Conservation (phyloP, 495 filamentous ascomycete genomes). For the Podospora pseudocomata region DNA sequence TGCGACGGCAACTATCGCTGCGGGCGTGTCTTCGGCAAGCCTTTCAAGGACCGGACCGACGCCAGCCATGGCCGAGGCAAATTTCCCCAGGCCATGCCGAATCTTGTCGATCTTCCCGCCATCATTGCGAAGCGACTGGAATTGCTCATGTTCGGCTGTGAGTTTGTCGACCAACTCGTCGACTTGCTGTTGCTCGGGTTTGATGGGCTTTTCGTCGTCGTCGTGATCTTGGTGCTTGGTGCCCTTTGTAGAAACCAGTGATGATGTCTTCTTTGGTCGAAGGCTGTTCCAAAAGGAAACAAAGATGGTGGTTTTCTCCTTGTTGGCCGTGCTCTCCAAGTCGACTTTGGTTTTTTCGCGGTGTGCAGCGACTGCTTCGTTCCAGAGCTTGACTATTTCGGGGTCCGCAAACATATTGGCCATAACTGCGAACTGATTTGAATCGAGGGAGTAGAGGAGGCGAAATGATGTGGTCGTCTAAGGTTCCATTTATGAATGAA, state of each 20-base stretch:
- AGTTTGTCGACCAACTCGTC: constrained; percentile 1
- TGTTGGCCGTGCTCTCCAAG: not conserved
- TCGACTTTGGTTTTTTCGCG: constrained; percentile 4
- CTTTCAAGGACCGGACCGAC: not conserved
- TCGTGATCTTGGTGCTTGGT: not conserved
- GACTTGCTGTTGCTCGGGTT: not conserved
- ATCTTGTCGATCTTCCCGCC: constrained; percentile 4
- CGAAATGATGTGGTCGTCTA: not conserved
- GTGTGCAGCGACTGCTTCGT: constrained; percentile 6
- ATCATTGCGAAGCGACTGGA: constrained; percentile 1
- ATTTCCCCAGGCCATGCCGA: not conserved
- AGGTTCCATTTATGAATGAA: not conserved
- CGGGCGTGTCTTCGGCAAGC: not conserved
- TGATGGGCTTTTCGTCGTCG: not conserved
- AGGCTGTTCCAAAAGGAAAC: constrained; percentile 4
- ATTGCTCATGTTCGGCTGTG: constrained; percentile 2
- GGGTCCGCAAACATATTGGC: not conserved
- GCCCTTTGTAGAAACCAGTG: not conserved
- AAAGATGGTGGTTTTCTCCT: not conserved
- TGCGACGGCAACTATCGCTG: constrained; percentile 6
- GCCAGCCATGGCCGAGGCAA: constrained; percentile 2
- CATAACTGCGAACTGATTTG: not conserved
- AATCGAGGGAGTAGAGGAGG: not conserved
- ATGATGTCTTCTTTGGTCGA: not conserved
- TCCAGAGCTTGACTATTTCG: constrained; percentile 5